Evolutionary conservation across 495 filamentous ascomycete species (phyloP), one percentile per base, ranked within the genome.

Genomic region (Tuber aestivum): DNA sequence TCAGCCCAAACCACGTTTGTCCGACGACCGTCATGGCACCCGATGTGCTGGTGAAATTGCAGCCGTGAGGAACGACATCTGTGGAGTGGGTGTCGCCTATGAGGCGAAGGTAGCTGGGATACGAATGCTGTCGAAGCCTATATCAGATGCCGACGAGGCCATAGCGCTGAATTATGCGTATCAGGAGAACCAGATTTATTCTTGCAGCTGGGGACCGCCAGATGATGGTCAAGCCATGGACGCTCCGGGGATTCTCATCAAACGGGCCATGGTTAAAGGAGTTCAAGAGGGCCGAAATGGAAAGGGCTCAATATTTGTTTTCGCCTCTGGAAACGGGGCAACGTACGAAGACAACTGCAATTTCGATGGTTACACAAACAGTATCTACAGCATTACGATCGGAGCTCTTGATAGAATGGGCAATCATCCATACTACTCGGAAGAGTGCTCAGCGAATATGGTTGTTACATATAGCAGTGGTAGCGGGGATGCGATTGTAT

Each of bases 321-420:
- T 99, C 84, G 95, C 95, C 27, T 95, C 94, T 77, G 95, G 95
- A 74, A 99, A 99, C 82, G 95, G 95, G 48, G 96, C 94, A 38
- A 84, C 85, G n/a, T 87, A 82, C 70, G 94, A 92, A 61, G 95
- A 99, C 83, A 97, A 99, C 85, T 99, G 95, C 88, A 99, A 99
- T 83, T 99, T 98, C 81, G 95, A 99, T 82, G 95, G 95, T 18
- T 99, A 99, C 84, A 98, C 96, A 78, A 99, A 99, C 85, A 97
- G 94, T 82, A 99, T 99, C 74, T 99, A 98, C 87, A 97, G 93
- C 82, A 94, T 99, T 80, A 97, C 94, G 2, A 94, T 98, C 42
- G 95, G 96, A 32, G 95, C 95, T 42, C 91, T 99, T 81, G 95
- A 97, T 83, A 86, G 93, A 70, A 90, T 92, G 80, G 94, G 94